Evolutionary conservation across 177 flowering plant genomes (phyloP).

Genomic region (Telopea speciosissima): DNA sequence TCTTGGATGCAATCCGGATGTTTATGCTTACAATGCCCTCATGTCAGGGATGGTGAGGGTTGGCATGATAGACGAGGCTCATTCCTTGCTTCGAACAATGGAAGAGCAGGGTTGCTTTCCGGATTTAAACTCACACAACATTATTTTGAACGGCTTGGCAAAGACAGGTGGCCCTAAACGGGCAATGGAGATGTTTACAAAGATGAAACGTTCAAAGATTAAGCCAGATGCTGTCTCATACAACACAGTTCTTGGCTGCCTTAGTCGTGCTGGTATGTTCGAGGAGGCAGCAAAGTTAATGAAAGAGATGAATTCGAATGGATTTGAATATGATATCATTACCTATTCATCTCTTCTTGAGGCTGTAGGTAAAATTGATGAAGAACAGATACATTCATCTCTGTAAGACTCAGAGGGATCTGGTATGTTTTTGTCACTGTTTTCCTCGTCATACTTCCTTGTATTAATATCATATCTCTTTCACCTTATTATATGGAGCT

Average conservation of each 20-base stretch:
- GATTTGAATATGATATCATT: conserved; percentile 76
- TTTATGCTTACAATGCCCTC: conserved; percentile 83
- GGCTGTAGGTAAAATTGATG: conserved; percentile 82
- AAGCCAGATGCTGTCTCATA: conserved; percentile 93
- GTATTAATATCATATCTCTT: neutral
- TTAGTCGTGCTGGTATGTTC: conserved; percentile 91
- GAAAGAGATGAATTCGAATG: conserved; percentile 73
- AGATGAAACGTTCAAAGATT: conserved; percentile 58
- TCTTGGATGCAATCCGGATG: conserved; percentile 71
- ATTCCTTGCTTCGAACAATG: conserved; percentile 67
- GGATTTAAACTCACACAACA: conserved; percentile 83
- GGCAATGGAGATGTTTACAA: conserved; percentile 69
- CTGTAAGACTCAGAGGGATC: neutral
- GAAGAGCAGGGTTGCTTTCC: conserved; percentile 72
- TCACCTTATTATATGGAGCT: neutral
- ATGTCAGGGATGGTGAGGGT: conserved; percentile 93
- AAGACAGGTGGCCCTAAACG: conserved; percentile 61
- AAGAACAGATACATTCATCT: conserved; percentile 19
- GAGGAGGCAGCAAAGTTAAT: conserved; percentile 89
- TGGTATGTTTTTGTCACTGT: conserved; percentile 2
- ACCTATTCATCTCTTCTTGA: conserved; percentile 90
- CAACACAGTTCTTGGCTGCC: conserved; percentile 80
- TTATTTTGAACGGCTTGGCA: conserved; percentile 76
- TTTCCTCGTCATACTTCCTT: neutral
- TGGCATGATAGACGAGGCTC: conserved; percentile 79